Percentiles rank a stretch among this genome's conserved stretches.
Conservation (phyloP, 1,284 basidiomycete species). For the Cyathus pygmaeus region DNA sequence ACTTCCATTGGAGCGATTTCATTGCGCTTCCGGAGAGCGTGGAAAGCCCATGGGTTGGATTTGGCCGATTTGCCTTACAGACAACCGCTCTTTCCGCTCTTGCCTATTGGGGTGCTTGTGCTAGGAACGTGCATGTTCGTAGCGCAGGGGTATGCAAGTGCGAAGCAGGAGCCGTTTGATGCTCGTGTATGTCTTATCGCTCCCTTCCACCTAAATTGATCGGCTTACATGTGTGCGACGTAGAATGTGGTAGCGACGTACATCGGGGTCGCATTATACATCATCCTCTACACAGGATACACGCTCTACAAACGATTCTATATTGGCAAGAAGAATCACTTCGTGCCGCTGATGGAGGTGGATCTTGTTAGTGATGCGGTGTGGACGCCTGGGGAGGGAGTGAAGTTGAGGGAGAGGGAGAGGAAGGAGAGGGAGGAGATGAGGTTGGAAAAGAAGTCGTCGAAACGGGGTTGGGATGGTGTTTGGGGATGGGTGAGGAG, state of each 20-base stretch:
- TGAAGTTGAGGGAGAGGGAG: conserved; percentile 43
- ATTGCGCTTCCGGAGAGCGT: conserved; percentile 60
- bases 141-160: conserved; percentile 60
- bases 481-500: not conserved
- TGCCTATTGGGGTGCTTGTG: conserved; percentile 54
- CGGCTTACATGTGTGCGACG: too few relatives aligned
- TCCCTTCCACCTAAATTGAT: too few relatives aligned
- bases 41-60: conserved; percentile 48
- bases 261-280: conserved; percentile 41
- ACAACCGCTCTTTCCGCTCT: conserved; percentile 59
- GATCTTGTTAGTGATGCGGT: conserved; percentile 61
- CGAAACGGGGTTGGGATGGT: conserved; percentile 3
- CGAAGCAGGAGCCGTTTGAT: conserved; percentile 38
- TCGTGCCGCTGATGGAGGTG: conserved; percentile 27
- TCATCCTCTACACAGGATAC: conserved; percentile 39
- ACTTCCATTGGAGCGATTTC: conserved; percentile 65
- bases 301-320: conserved; percentile 32
- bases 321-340: conserved; percentile 22
- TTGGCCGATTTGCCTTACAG: conserved; percentile 56
- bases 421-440: conserved; percentile 10
- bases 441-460: conserved; percentile 7
- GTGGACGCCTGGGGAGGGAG: conserved; percentile 55
- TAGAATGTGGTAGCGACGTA: conserved; percentile 45
- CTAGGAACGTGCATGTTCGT: conserved; percentile 59
- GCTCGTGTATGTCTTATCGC: conserved; percentile 34